Percentiles rank a stretch among this genome's conserved stretches.
phyloP scores from a whole-genome alignment of 2,329 filamentous ascomycete species.

The Periglandula ipomoeae region DNA sequence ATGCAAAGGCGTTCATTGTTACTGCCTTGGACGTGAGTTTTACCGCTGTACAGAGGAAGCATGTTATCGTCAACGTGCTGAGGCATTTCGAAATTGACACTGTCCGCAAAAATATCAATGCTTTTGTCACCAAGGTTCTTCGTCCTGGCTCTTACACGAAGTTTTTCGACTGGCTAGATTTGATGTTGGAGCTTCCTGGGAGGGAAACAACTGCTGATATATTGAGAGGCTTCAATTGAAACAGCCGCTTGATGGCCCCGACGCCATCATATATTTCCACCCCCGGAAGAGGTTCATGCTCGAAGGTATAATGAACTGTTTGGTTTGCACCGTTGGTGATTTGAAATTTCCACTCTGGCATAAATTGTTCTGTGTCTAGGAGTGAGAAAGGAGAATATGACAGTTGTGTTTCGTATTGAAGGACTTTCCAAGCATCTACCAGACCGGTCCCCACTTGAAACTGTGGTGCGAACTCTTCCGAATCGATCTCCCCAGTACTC shows the following conservation, averaged over 20 bases:
- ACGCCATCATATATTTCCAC: slow-evolving; percentile 21
- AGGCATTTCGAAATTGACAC: slow-evolving; percentile 21
- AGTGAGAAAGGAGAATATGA: slow-evolving; percentile 36
- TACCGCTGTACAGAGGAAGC: slow-evolving; percentile 35
- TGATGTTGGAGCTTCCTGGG: slow-evolving; percentile 17
- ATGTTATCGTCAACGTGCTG: slow-evolving; percentile 20
- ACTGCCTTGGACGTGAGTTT: slow-evolving; percentile 30
- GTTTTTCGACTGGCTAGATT: slow-evolving; percentile 20
- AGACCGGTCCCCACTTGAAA: slow-evolving; percentile 38
- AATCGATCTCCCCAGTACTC: slow-evolving; percentile 11
- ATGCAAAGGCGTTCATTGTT: slow-evolving; percentile 32
- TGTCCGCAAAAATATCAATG: slow-evolving; percentile 5
- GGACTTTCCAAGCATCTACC: slow-evolving; percentile 33
- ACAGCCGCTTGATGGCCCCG: slow-evolving; percentile 20
- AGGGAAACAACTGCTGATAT: slow-evolving; percentile 21
- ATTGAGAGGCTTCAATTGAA: slow-evolving; percentile 16
- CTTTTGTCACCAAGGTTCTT: not conserved
- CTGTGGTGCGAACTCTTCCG: slow-evolving; percentile 18
- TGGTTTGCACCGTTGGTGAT: slow-evolving; percentile 35
- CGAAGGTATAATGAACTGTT: slow-evolving; percentile 30
- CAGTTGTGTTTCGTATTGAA: slow-evolving; percentile 26
- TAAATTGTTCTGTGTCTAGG: slow-evolving; percentile 38
- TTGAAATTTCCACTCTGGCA: slow-evolving; percentile 21
- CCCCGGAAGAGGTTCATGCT: slow-evolving; percentile 31
- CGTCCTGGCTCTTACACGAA: slow-evolving; percentile 15